Conservation (phyloP, 2,329 filamentous ascomycete species). For the Cercospora berteroae region DNA sequence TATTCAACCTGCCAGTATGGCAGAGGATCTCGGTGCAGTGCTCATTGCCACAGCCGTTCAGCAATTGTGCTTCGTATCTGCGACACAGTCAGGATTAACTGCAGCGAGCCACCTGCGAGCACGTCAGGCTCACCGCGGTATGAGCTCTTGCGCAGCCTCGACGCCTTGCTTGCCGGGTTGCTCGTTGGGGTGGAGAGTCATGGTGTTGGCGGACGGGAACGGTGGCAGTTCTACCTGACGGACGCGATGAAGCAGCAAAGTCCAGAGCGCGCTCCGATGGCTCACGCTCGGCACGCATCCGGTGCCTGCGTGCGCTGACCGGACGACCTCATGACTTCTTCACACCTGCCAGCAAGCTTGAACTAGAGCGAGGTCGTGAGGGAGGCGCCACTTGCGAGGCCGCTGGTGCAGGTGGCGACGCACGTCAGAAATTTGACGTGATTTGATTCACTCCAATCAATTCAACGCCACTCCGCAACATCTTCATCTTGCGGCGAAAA, state of each 20-base stretch:
- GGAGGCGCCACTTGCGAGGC: not conserved
- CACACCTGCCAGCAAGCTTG: not conserved
- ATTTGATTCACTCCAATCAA: not conserved
- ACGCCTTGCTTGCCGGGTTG: not conserved
- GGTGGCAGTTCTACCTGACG: not conserved
- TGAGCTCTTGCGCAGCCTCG: not conserved
- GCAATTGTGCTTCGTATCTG: slow-evolving; percentile 63
- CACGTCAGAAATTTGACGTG: not conserved
- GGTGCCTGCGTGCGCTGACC: not conserved
- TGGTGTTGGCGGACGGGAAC: not conserved
- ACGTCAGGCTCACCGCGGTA: not conserved
- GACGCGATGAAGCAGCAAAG: not conserved
- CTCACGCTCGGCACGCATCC: not conserved
- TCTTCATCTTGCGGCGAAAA: not conserved
- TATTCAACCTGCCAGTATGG: slow-evolving; percentile 69
- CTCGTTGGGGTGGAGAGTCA: not conserved
- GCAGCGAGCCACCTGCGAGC: not conserved
- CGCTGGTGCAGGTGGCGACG: not conserved
- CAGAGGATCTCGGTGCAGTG: slow-evolving; percentile 72
- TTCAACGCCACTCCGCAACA: not conserved
- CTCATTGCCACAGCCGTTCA: slow-evolving; percentile 68
- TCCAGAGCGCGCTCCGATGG: not conserved
- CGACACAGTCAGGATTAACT: not conserved
- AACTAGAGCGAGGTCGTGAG: not conserved
- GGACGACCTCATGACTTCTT: not conserved